A percentile compares a stretch with the other conserved stretches of the same genome.
These are phyloP conservation scores for Hortiboletus flavorubellus DNA, from an alignment of 768 basidiomycete species.

Conservation along the genomic window DNA sequence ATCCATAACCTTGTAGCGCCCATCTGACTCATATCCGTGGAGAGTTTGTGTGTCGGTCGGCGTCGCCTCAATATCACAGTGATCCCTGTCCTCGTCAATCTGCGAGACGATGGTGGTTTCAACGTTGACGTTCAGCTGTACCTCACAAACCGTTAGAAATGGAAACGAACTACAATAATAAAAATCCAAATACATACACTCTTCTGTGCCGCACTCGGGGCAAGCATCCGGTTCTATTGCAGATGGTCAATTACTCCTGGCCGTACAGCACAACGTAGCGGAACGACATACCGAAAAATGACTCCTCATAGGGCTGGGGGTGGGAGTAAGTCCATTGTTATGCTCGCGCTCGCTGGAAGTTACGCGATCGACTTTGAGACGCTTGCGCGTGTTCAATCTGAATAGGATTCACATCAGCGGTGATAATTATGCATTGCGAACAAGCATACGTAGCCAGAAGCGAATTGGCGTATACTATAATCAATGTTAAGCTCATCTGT, in stretches of 20 bases:
- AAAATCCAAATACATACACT: slow-evolving; percentile 14
- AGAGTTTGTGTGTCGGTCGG: slow-evolving; percentile 3
- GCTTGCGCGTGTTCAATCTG: slow-evolving; percentile 32
- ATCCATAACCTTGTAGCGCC: slow-evolving; percentile 10
- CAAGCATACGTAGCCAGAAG: slow-evolving; percentile 32
- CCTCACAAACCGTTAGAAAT: background rate
- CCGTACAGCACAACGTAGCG: background rate
- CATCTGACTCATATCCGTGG: slow-evolving; percentile 11
- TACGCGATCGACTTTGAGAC: slow-evolving; percentile 24
- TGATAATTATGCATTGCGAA: background rate
- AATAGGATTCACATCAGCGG: background rate
- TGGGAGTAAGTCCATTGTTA: slow-evolving; percentile 4
- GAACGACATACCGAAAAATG: slow-evolving; percentile 22
- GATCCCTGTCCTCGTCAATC: slow-evolving; percentile 26
- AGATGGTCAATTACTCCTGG: background rate
- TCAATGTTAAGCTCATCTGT: background rate
- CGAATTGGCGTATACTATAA: slow-evolving; percentile 32
- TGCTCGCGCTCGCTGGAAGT: slow-evolving; percentile 28
- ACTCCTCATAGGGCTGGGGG: slow-evolving; percentile 18
- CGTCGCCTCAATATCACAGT: slow-evolving; percentile 21
- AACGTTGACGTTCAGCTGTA: slow-evolving; percentile 32
- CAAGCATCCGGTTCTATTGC: slow-evolving; percentile 24
- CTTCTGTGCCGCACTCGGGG: slow-evolving; percentile 16
- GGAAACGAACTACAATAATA: background rate
- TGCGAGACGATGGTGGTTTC: slow-evolving; percentile 33